Evolutionary conservation across 108 stramenopile species (phyloP), one percentile per base, ranked within the genome.

Genomic region (Cyclotella choctawhatcheeana): DNA sequence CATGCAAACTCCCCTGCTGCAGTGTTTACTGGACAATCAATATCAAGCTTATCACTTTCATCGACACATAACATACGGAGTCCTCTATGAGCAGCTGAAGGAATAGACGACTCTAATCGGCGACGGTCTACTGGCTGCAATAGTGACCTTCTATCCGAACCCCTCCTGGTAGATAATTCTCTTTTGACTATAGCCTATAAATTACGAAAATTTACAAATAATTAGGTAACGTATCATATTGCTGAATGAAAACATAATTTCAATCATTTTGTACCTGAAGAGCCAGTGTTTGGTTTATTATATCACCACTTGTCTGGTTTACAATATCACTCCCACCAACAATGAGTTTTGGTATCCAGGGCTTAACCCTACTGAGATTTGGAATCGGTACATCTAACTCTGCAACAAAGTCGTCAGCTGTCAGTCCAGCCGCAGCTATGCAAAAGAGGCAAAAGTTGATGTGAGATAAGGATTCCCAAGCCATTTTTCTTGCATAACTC

Each of bases 91-190:
- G 58, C 55, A 66, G 53, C 26, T 25, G 45, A 58, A 30, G 50
- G 33, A 16, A 71, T 71, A 45, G 59, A 71, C 62, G 20, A 44
- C 50, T 71, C 61, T 40, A 64, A 29, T n/a, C 43, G 51, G 16
- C 35, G 58, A 34, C 68, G 70, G 53, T 70, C 68, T 30, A 44
- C 0, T 32, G 4, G 5, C 53, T 27, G n/a, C n/a, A n/a, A n/a
- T n/a, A n/a, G n/a, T n/a, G n/a, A n/a, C n/a, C n/a, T n/a, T n/a
- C n/a, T n/a, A n/a, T n/a, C n/a, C n/a, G n/a, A n/a, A n/a, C n/a
- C n/a, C n/a, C n/a, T n/a, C n/a, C n/a, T n/a, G n/a, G n/a, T n/a
- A n/a, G 53, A 54, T 25, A 54, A 7, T 27, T 54, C 53, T 17
- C 27, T 54, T 27, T 54, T 54, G 16, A 54, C 16, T 16, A 54